Base-by-base conservation (phyloP, 371 early-diverging fungal genomes). In the Chytridium lagenaria region DNA sequence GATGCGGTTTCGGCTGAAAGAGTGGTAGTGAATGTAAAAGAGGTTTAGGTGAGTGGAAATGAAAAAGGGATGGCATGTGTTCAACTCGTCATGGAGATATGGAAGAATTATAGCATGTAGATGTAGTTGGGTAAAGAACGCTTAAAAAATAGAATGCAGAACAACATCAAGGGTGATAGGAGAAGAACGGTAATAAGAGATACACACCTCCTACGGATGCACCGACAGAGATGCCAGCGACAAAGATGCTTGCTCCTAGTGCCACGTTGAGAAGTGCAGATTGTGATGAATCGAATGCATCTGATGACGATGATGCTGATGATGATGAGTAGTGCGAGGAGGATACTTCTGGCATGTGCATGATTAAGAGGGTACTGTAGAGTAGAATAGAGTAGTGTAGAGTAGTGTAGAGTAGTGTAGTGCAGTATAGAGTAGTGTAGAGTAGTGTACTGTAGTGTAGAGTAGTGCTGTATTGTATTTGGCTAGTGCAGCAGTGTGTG, bases 211-310 rank as follows among this genome's bases (percentile, higher is more conserved):
- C 61, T 7, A 61, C 16, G 34, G 61, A 61, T 10, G 61, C 30
- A 23, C 61, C 61, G 15, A 61, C 19, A 23, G 37, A 28, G 12
- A 61, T 7, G 23, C 61, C 61, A 23, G 61, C 61, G 36, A 61
- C 37, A 37, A 61, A 61, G 61, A 61, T 61, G 3, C 34, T 34
- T 5, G 61, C 61, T 5, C 61, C 61, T 2, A 61, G 61, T 10
- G 61, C 16, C 34, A 61, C 15, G 26, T 61, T 61, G 34, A 61
- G 36, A 34, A 61, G 61, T 31, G 61, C 61, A 23, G 61, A 30
- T 36, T 61, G 61, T 15, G 61, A 61, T 12, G 61, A 61, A 34
- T 52, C 26, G 55, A 52, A 23, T n/a, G 55, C 19, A 12, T 7
- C 12, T 44, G 44, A 44, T 44, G 44, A 19, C 19, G 44, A 19